These are phyloP conservation scores for Leucocoprinus leucothites DNA, from an alignment of 768 basidiomycete genomes.

Conservation along the genomic window DNA sequence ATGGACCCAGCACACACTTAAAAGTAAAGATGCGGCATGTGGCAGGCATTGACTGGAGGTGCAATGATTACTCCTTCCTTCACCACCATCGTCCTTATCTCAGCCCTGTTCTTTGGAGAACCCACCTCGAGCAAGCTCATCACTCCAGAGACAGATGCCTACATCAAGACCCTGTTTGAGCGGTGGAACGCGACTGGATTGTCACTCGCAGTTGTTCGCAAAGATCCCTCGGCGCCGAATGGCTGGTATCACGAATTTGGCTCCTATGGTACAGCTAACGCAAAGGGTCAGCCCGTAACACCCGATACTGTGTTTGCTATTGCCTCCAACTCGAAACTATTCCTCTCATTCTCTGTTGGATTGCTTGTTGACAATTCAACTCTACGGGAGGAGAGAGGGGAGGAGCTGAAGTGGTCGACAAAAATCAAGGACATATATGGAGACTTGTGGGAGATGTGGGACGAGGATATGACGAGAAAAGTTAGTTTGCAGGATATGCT, in stretches of 20 bases:
- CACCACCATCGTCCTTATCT: too few species aligned
- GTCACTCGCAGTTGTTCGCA: slow-evolving; percentile 35
- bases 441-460: slow-evolving; percentile 35
- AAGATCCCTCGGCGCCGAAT: slow-evolving; percentile 23
- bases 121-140: too few species aligned
- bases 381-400: slow-evolving; percentile 24
- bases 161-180: too few species aligned
- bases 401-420: slow-evolving; percentile 33
- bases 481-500: slow-evolving; percentile 39
- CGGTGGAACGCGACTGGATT: slow-evolving; percentile 40
- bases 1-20: too few species aligned
- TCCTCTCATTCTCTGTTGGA: slow-evolving; percentile 35
- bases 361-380: slow-evolving; percentile 36
- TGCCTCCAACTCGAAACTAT: slow-evolving; percentile 44
- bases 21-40: too few species aligned
- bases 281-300: slow-evolving; percentile 31
- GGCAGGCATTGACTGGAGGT: too few species aligned
- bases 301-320: slow-evolving; percentile 43
- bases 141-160: too few species aligned
- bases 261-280: slow-evolving; percentile 33
- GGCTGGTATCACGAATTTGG: slow-evolving; percentile 38
- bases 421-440: slow-evolving; percentile 30
- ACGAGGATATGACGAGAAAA: slow-evolving; percentile 30
- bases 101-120: too few species aligned
- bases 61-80: too few species aligned